These are phyloP conservation scores for Annulohypoxylon truncatum DNA, from an alignment of 2,329 filamentous ascomycete species.

Conservation along the genomic window DNA sequence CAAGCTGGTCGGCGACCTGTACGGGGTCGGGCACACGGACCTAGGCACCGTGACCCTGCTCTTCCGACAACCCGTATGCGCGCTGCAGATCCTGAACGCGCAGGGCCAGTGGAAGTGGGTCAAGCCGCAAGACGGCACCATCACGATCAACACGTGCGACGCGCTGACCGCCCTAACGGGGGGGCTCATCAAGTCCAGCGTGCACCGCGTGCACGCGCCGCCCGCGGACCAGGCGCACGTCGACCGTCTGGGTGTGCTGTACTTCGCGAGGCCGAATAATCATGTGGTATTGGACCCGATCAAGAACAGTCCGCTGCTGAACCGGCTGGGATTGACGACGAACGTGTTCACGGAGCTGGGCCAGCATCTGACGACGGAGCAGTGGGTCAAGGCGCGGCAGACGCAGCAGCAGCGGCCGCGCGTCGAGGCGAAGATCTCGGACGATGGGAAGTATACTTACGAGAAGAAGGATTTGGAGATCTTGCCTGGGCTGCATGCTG, in stretches of 20 bases:
- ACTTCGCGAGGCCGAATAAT: conserved; percentile 54
- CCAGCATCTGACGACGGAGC: conserved; percentile 54
- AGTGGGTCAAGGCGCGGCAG: conserved; percentile 56
- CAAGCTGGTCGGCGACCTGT: conserved; percentile 54
- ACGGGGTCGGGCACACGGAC: conserved; percentile 63
- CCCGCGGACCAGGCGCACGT: conserved; percentile 43
- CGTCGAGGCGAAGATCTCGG: conserved; percentile 49
- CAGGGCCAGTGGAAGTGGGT: conserved; percentile 60
- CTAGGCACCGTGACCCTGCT: conserved; percentile 65
- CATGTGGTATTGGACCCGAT: conserved; percentile 54
- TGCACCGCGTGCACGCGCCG: conserved; percentile 50
- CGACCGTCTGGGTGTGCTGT: conserved; percentile 42
- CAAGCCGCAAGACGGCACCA: conserved; percentile 57
- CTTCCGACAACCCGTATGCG: conserved; percentile 66
- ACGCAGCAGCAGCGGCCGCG: conserved; percentile 56
- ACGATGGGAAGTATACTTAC: conserved; percentile 53
- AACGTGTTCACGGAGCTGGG: conserved; percentile 56
- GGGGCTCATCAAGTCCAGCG: conserved; percentile 54
- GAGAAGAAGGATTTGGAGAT: conserved; percentile 55
- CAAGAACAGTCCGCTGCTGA: conserved; percentile 52
- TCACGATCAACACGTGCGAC: conserved; percentile 62
- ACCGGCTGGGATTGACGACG: conserved; percentile 51
- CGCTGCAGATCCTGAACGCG: conserved; percentile 61
- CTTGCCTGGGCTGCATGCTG: conserved; percentile 54
- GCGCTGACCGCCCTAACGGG: conserved; percentile 60